Conservation (phyloP, 306 rosid species). For the Fagus crenata region DNA sequence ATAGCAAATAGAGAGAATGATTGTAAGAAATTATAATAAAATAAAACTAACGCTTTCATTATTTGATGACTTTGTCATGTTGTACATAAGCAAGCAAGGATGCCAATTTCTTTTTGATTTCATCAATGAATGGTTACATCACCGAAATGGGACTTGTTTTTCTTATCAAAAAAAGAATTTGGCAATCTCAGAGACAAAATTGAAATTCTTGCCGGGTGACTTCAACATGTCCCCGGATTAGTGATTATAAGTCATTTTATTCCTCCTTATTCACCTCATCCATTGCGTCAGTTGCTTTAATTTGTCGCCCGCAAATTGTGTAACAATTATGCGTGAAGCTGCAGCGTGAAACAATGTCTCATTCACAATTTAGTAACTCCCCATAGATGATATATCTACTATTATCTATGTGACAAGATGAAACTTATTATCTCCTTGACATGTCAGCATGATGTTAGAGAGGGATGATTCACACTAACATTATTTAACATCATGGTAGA, state of each 20-base stretch:
- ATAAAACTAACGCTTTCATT: no score
- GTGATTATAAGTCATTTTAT: neutral
- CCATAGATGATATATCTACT: no score
- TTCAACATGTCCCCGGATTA: neutral
- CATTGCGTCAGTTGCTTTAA: neutral
- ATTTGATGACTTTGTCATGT: neutral
- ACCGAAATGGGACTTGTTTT: neutral
- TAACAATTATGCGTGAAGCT: neutral
- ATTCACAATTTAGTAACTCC: neutral
- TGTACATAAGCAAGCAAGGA: neutral
- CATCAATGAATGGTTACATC: neutral
- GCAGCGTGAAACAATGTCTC: neutral
- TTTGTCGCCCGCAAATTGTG: neutral
- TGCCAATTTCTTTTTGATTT: neutral
- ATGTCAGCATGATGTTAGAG: no score
- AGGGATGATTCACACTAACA: no score
- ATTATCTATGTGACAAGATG: no score
- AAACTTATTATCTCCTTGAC: accelerated
- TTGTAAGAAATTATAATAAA: neutral
- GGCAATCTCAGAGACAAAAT: neutral
- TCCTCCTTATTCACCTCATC: no score
- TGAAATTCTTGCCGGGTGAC: neutral
- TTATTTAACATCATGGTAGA: no score
- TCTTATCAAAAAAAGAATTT: neutral
- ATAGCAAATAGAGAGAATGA: neutral